Evolutionary conservation across 2,329 filamentous ascomycete species (phyloP).

Genomic region (Fusarium keratoplasticum): DNA sequence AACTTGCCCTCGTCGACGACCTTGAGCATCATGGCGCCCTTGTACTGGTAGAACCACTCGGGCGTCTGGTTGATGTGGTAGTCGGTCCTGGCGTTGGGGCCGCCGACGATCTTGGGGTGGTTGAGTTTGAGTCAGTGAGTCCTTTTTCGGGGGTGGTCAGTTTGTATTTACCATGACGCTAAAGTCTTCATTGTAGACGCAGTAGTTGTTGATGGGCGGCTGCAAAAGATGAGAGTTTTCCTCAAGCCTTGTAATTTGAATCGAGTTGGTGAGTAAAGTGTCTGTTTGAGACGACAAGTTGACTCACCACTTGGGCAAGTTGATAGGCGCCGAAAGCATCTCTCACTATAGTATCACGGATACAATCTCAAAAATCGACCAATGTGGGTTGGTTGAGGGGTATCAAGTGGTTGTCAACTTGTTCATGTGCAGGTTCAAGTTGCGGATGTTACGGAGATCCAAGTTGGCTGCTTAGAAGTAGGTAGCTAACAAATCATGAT

Average conservation of each 20-base stretch:
- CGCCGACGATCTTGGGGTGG: slow-evolving; percentile 81
- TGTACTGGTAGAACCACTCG: slow-evolving; percentile 98
- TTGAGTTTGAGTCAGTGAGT: background rate
- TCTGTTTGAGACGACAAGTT: background rate
- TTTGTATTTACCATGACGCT: slow-evolving; percentile 76
- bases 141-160: background rate
- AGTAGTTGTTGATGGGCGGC: slow-evolving; percentile 97
- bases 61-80: slow-evolving; percentile 98
- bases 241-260: slow-evolving; percentile 73
- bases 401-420: background rate
- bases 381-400: slow-evolving; percentile 20
- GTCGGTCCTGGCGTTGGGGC: slow-evolving; percentile 94
- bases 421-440: slow-evolving; percentile 22
- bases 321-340: slow-evolving; percentile 65
- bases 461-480: background rate
- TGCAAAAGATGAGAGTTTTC: slow-evolving; percentile 92
- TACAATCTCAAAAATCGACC: background rate
- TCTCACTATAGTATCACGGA: background rate
- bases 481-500: background rate
- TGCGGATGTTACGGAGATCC: slow-evolving; percentile 26
- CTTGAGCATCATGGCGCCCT: slow-evolving; percentile 92
- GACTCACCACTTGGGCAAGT: slow-evolving; percentile 69
- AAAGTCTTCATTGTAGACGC: slow-evolving; percentile 87
- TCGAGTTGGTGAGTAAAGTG: slow-evolving; percentile 18
- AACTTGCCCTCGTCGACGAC: slow-evolving; percentile 81